A percentile compares a stretch with the other conserved stretches of the same genome.
Conservation (phyloP, 352 stramenopile genomes). For the Phytophthora podocarpi region DNA sequence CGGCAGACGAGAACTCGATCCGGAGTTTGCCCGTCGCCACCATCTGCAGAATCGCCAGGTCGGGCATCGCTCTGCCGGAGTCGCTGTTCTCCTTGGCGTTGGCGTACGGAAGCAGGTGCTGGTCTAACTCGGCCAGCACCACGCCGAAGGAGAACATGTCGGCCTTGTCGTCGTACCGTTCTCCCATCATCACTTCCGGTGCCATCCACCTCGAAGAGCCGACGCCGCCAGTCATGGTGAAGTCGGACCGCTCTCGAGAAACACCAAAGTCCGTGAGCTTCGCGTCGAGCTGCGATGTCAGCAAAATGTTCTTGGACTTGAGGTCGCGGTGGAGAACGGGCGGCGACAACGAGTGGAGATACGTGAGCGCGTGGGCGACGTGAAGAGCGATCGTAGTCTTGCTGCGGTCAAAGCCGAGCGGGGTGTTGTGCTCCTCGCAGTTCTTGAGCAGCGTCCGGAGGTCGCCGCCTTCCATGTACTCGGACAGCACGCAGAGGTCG, state of each 20-base stretch:
- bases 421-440: constrained; percentile 32
- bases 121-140: constrained; percentile 45
- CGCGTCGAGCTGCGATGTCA: constrained; percentile 30
- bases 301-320: constrained; percentile 45
- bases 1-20: constrained; percentile 41
- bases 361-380: constrained; percentile 42
- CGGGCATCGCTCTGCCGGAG: constrained; percentile 26
- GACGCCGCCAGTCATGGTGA: constrained; percentile 44
- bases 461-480: constrained; percentile 57
- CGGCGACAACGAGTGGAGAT: constrained; percentile 45
- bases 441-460: constrained; percentile 38
- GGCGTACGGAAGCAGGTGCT: constrained; percentile 38
- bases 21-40: constrained; percentile 45
- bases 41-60: constrained; percentile 51
- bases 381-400: constrained; percentile 40
- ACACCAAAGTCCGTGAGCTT: constrained; percentile 47
- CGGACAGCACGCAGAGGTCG: constrained; percentile 46
- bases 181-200: constrained; percentile 50
- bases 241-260: constrained; percentile 38
- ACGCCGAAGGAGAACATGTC: constrained; percentile 58
- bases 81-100: constrained; percentile 33
- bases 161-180: constrained; percentile 49
- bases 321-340: constrained; percentile 37
- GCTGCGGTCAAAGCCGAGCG: constrained; percentile 29
- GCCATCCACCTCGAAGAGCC: constrained; percentile 52